Conservation (phyloP, 805 yeast species). For the Metschnikowia reukaufii region DNA sequence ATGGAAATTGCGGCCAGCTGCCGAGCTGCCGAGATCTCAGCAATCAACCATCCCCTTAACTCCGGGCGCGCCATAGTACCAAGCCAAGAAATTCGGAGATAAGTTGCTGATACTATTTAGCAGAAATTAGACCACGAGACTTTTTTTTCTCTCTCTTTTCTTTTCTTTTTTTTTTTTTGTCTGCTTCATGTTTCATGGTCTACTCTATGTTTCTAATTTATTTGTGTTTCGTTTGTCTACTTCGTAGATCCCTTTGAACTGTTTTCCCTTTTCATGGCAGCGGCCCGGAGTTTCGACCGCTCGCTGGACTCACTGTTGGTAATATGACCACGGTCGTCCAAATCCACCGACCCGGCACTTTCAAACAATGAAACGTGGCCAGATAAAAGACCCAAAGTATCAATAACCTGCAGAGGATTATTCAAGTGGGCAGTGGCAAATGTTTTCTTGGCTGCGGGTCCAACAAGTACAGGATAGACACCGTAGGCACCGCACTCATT, state of each 20-base stretch:
- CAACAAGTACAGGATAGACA: constrained; percentile 84
- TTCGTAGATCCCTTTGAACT: constrained; percentile 4
- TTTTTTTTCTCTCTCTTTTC: too few species aligned
- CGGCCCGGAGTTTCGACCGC: constrained; percentile 38
- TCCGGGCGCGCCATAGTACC: neutral
- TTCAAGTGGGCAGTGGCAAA: constrained; percentile 81
- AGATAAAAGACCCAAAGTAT: constrained; percentile 73
- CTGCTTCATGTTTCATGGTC: neutral
- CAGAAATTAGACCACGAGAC: neutral
- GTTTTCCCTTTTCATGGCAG: constrained; percentile 14
- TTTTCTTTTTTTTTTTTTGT: too few species aligned
- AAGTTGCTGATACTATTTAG: neutral
- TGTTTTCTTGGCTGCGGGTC: constrained; percentile 86
- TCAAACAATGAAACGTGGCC: constrained; percentile 80
- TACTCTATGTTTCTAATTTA: neutral
- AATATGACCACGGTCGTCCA: constrained; percentile 77
- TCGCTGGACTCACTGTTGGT: constrained; percentile 46
- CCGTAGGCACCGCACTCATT: constrained; percentile 58
- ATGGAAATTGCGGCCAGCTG: neutral
- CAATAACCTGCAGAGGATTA: constrained; percentile 82
- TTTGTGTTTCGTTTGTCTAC: neutral
- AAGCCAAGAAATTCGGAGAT: neutral
- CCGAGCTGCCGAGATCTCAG: constrained; percentile 1
- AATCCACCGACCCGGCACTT: constrained; percentile 70
- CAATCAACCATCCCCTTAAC: neutral